Percentiles rank a stretch among this genome's conserved stretches.
phyloP scores from a whole-genome alignment of 2,329 filamentous ascomycete genomes.

The Dactylonectria macrodidyma region DNA sequence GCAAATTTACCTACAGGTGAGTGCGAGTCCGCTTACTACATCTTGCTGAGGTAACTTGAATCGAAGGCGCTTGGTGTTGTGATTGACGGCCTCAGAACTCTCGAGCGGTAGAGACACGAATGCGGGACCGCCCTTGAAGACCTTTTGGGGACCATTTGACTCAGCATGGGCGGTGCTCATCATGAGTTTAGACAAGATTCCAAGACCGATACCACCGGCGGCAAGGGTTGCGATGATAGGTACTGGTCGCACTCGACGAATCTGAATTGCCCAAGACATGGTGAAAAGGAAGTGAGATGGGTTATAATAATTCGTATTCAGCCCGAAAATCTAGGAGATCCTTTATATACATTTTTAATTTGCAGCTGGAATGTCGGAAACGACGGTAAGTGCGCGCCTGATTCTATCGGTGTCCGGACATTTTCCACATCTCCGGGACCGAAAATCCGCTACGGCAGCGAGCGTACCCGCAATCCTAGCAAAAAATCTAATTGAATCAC shows the following conservation, averaged over 20 bases:
- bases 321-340: not conserved
- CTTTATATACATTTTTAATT: constrained; percentile 5
- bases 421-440: constrained; percentile 28
- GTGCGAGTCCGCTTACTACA: constrained; percentile 62
- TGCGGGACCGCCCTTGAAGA: constrained; percentile 55
- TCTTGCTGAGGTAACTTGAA: constrained; percentile 67
- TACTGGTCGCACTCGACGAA: constrained; percentile 37
- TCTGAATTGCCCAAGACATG: constrained; percentile 35
- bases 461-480: not conserved
- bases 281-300: not conserved
- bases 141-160: constrained; percentile 32
- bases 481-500: not conserved
- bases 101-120: constrained; percentile 66
- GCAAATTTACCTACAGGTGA: constrained; percentile 62
- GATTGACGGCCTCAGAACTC: constrained; percentile 67
- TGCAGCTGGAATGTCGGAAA: not conserved
- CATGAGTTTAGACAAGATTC: constrained; percentile 40
- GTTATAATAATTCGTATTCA: not conserved
- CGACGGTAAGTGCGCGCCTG: constrained; percentile 3
- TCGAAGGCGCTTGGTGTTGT: constrained; percentile 71
- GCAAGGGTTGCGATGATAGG: constrained; percentile 44
- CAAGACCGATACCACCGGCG: constrained; percentile 34
- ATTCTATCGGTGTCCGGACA: constrained; percentile 13
- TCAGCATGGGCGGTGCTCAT: constrained; percentile 43
- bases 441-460: constrained; percentile 7